phyloP scores from a whole-genome alignment of 2,329 filamentous ascomycete species.

The Paecilomyces formosus region DNA sequence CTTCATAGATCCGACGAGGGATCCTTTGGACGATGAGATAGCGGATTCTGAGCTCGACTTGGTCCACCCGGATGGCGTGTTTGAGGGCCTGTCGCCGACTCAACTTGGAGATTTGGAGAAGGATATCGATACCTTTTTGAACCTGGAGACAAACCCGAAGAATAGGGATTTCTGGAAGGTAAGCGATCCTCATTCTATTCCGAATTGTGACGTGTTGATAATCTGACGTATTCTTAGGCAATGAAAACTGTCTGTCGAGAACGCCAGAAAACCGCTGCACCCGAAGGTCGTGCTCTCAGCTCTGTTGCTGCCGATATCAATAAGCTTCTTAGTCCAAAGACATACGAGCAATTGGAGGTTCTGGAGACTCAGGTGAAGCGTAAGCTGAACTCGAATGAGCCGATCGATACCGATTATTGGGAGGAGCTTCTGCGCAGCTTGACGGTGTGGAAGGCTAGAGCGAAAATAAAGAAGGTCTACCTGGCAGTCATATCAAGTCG shows the following conservation, averaged over 20 bases:
- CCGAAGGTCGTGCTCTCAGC: constrained; percentile 68
- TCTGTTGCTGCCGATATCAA: constrained; percentile 86
- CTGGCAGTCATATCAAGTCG: constrained; percentile 66
- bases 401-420: constrained; percentile 97
- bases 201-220: neutral
- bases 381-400: constrained; percentile 82
- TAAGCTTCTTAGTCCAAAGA: constrained; percentile 75
- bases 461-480: constrained; percentile 70
- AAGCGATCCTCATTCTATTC: constrained; percentile 13
- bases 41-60: constrained; percentile 69
- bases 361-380: constrained; percentile 79
- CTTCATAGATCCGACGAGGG: constrained; percentile 76
- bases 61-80: constrained; percentile 70
- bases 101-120: constrained; percentile 70
- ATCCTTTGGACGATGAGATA: constrained; percentile 74
- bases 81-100: constrained; percentile 61
- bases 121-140: constrained; percentile 72
- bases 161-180: constrained; percentile 85
- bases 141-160: constrained; percentile 67
- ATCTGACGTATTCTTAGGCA: constrained; percentile 44
- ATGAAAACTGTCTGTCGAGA: constrained; percentile 79
- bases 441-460: constrained; percentile 84
- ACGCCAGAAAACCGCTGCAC: constrained; percentile 55
- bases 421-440: constrained; percentile 81
- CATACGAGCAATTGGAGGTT: constrained; percentile 74